Evolutionary conservation across 257 asterid species (phyloP).

Genomic region (Osmanthus fragrans): DNA sequence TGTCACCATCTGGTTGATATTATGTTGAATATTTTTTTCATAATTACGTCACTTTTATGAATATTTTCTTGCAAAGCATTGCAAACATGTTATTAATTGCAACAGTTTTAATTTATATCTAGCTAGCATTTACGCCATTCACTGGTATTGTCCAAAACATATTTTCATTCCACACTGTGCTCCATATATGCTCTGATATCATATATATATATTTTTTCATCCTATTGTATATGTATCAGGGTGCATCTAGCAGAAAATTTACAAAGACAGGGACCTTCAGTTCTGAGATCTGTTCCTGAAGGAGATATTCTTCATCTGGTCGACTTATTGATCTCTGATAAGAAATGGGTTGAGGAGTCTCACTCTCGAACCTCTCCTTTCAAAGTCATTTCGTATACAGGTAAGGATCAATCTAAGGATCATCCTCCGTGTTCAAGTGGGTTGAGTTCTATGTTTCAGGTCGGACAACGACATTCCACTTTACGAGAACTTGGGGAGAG

Average conservation of each 20-base stretch:
- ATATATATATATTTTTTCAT: constrained; percentile 1
- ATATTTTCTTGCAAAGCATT: background rate
- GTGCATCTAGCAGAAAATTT: constrained; percentile 51
- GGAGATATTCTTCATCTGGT: constrained; percentile 59
- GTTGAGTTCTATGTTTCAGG: constrained; percentile 52
- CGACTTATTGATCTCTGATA: constrained; percentile 64
- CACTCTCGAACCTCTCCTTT: constrained; percentile 48
- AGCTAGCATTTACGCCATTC: background rate
- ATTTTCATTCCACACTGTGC: background rate
- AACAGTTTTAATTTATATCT: background rate
- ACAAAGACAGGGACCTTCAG: constrained; percentile 51
- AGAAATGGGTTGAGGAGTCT: constrained; percentile 76
- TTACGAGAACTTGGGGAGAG: constrained; percentile 34
- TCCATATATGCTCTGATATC: constrained; percentile 9
- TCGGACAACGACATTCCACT: constrained; percentile 9
- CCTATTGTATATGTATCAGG: constrained; percentile 37
- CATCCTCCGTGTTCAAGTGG: constrained; percentile 33
- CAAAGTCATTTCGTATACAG: constrained; percentile 32
- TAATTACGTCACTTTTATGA: background rate
- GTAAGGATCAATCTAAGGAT: constrained; percentile 28
- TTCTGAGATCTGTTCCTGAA: constrained; percentile 51
- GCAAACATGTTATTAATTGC: background rate
- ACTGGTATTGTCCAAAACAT: background rate
- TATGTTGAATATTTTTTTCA: background rate
- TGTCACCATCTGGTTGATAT: background rate